Base-by-base conservation (phyloP, 2,329 filamentous ascomycete species). In the Aspergillus ochraceus region DNA sequence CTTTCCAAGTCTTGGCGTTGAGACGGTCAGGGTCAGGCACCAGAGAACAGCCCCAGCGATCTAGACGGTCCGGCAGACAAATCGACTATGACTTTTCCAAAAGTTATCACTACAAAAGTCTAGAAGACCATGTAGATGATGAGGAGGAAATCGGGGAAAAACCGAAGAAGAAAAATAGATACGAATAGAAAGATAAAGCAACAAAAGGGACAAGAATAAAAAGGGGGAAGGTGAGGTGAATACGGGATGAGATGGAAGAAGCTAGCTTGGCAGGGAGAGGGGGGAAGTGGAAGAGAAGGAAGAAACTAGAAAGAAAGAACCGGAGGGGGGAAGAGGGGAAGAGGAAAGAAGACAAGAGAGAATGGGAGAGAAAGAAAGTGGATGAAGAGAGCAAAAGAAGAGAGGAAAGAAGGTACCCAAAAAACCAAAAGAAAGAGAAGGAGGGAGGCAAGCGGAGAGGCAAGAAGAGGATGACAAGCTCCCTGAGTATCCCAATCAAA, bases 291-390 rank as follows among this genome's bases (percentile, higher is more conserved):
- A 59, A 58, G 56, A 60, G 49, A 58, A 36, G 56, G 42, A 58
- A 53, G 20, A 52, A 54, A 29, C 10, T 45, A 52, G 26, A 6
- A 52, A 49, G 45, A 58, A 54, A 51, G 32, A 56, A 49, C 55
- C 17, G 50, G 55, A 52, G 36, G 36, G 49, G 29, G 22, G 47
- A 56, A 51, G 22, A 50, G 36, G 45, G 45, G 19, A 24, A 54
- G 62, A 61, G 57, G 66, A 58, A 69, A 58, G 65, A 61, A 62
- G 64, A 67, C 62, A 59, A 61, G 61, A 60, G 51, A 54, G 58
- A 61, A 51, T 56, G 64, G 59, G 58, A 57, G 64, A 61, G 61
- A 62, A 64, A 64, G 60, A 64, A 63, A 65, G 36, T 42, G 36
- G 36, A 42, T n/a, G 36, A 36, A 36, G 65, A 64, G 68, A 64